Base-by-base conservation (phyloP, 2,329 filamentous ascomycete genomes). In the Fusarium neocosmosporiellum region DNA sequence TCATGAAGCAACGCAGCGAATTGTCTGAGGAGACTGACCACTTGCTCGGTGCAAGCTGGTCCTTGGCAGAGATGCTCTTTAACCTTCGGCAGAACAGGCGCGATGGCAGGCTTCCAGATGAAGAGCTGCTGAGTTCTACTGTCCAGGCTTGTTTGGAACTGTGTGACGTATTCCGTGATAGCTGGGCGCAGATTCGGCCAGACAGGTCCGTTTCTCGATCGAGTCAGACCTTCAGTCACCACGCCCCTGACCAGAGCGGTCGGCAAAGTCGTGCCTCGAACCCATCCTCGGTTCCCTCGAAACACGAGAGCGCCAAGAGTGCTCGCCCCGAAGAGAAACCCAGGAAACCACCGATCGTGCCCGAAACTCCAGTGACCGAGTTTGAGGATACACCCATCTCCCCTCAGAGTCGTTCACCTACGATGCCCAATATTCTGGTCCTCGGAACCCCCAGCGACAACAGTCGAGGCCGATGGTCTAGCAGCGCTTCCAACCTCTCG, bases 131-230 rank as follows among this genome's bases (percentile, higher is more conserved):
- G 1, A 92, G 93, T 7, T 96, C 94, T 1, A 94, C 95, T 1
- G 93, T 98, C 0, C 95, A 98, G 79, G 94, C 95, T 16, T 98
- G 95, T 80, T 98, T 94, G 94, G 95, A 98, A 74, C 88, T 98
- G 7, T 97, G 94, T 80, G 94, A 98, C 82, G 90, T 98, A 62
- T 98, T 98, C 85, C 89, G 94, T 55, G 93, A 96, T 83, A 94
- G 94, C 20, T 98, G 95, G 94, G 94, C 94, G 5, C 93, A 96
- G 76, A 90, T 96, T 54, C 90, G 94, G 61, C 94, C 95, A 6
- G 95, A 98, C 69, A 88, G 95, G 63, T 93, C 93, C 50, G 98
- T 95, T 2, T 95, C 96, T 16, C 88, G 94, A 39, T 93, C 95
- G 2, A 93, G 88, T 63, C 94, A 97, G 80, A 89, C 91, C 58